Evolutionary conservation across 176 grass and related monocot genomes (phyloP).

Genomic region (Aegilops bicornis): DNA sequence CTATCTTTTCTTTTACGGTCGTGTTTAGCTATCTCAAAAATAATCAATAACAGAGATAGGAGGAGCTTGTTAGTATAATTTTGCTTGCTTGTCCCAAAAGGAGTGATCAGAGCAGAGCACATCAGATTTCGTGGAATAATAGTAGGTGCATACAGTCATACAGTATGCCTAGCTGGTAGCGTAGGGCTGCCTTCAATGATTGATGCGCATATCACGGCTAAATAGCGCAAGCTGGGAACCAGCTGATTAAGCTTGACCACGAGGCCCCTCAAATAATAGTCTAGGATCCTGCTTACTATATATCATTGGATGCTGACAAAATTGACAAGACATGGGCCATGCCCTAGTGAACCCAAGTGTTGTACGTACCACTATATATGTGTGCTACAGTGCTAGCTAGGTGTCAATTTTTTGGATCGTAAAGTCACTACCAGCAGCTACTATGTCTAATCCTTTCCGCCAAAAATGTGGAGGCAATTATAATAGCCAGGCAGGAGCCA

Average conservation of each 20-base stretch:
- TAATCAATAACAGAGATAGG: too few species aligned
- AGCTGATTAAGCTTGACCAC: neutral
- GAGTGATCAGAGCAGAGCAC: neutral
- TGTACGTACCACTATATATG: too few species aligned
- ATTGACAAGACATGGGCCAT: constrained; percentile 5
- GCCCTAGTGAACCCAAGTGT: neutral
- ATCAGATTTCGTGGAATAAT: neutral
- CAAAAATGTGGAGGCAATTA: neutral
- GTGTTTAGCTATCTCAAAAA: too few species aligned
- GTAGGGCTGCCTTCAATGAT: neutral
- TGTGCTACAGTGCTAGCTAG: too few species aligned
- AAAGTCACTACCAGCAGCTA: neutral
- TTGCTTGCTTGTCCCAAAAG: neutral
- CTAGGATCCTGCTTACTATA: neutral
- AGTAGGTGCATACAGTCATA: neutral
- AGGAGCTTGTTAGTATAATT: neutral
- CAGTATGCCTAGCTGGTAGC: neutral
- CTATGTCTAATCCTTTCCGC: neutral
- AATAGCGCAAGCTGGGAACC: neutral
- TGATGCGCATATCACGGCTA: constrained; percentile 27
- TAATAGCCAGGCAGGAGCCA: neutral
- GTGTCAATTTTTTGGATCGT: neutral
- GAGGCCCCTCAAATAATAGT: constrained; percentile 7
- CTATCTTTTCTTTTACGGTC: too few species aligned
- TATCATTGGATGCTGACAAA: constrained; percentile 28